Base-by-base conservation (phyloP, 805 yeast species). In the Sporopachydermia quercuum region DNA sequence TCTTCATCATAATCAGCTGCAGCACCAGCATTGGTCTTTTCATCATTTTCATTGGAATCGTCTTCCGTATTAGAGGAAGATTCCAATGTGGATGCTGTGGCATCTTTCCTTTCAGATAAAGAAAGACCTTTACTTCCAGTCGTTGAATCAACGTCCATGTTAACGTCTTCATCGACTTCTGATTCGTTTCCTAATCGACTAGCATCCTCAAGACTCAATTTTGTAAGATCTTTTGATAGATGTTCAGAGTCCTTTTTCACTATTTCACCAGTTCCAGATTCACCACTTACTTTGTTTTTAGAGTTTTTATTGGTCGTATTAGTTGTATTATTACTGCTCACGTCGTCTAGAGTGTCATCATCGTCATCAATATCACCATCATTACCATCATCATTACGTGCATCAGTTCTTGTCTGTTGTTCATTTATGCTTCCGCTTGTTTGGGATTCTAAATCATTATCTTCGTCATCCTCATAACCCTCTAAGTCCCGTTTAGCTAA, bases 281-380 rank as follows among this genome's bases (percentile, higher is more conserved):
- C n/a, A n/a, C n/a, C n/a, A n/a, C n/a, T n/a, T n/a, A n/a, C n/a
- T n/a, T n/a, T n/a, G n/a, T n/a, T n/a, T n/a, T n/a, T n/a, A n/a
- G n/a, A n/a, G n/a, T n/a, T n/a, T n/a, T n/a, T n/a, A n/a, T n/a
- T n/a, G n/a, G n/a, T n/a, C n/a, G n/a, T n/a, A n/a, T n/a, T n/a
- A 8, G n/a, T 23, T 8, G 13, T 23, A 23, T 44, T 35, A 33
- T 35, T 34, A n/a, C 37, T 41, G 14, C 34, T 39, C n/a, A 19
- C 30, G 18, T 23, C 35, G 18, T 40, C 42, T 5, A 17, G 35
- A 19, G 42, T 42, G 34, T 50, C 49, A 15, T 45, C 43, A 5
- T 53, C 62, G 35, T 54, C 49, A 13, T 53, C 38, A 1, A 47
- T 39, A 37, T 48, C 52, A 30, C 40, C 43, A 33, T 51, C 56